Percentiles rank a stretch among this genome's conserved stretches.
phyloP scores from a whole-genome alignment of 192 early-diverging fungal genomes.

The Backusella tuberculispora region DNA sequence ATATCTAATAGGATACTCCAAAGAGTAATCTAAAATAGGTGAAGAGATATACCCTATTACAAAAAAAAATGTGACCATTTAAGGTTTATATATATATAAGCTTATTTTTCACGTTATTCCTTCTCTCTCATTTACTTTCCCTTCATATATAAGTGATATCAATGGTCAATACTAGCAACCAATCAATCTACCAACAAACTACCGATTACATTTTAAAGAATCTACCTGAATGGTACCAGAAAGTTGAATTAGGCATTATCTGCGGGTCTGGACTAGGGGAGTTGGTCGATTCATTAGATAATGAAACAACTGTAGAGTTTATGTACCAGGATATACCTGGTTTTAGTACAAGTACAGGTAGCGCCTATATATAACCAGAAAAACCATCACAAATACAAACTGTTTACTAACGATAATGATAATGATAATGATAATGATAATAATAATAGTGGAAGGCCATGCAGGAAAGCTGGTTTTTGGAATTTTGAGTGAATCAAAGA shows the following conservation, averaged over 20 bases:
- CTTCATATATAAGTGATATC: background rate
- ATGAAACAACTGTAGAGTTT: constrained; percentile 61
- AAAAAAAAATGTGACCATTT: no score
- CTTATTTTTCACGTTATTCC: background rate
- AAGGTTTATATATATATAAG: no score
- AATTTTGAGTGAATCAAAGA: constrained; percentile 63
- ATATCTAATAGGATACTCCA: no score
- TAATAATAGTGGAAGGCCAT: constrained; percentile 63
- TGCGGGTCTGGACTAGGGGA: constrained; percentile 86
- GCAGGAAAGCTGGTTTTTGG: constrained; percentile 86
- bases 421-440: no score
- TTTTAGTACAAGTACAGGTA: constrained; percentile 79
- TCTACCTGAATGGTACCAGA: constrained; percentile 37
- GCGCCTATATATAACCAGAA: no score
- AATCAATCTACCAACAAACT: constrained; percentile 4
- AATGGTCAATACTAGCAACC: background rate
- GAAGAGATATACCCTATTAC: no score
- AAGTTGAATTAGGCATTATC: constrained; percentile 74
- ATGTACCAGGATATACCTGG: constrained; percentile 83
- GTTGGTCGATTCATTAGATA: constrained; percentile 67
- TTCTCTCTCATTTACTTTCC: background rate
- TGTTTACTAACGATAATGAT: background rate
- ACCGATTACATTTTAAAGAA: background rate
- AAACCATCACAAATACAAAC: no score
- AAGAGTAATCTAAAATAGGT: no score